Evolutionary conservation across 495 filamentous ascomycete species (phyloP).

Genomic region (Daldinia decipiens): DNA sequence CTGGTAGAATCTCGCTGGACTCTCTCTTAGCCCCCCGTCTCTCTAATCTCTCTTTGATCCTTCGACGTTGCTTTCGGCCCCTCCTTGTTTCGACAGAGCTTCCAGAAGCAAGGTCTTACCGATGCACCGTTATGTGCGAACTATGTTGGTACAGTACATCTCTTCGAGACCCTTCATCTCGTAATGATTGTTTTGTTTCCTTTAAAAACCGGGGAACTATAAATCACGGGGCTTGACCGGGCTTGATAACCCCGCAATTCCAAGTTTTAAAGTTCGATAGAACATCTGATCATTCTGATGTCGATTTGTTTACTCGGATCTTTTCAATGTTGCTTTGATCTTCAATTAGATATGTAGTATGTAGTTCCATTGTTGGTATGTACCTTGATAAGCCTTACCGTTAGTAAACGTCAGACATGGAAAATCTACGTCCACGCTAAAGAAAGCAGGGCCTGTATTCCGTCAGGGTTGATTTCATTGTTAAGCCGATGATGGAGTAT

Average conservation of each 20-base stretch:
- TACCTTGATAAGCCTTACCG: constrained; percentile 24
- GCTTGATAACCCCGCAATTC: constrained; percentile 25
- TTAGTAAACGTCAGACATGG: constrained; percentile 10
- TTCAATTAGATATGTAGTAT: neutral
- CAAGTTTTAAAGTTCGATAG: constrained; percentile 14
- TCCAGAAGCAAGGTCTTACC: constrained; percentile 37
- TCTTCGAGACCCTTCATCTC: constrained; percentile 35
- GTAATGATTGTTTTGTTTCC: constrained; percentile 28
- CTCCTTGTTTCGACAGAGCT: constrained; percentile 38
- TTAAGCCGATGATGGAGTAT: neutral
- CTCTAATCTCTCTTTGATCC: constrained; percentile 22
- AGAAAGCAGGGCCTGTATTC: neutral
- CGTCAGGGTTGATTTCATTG: neutral
- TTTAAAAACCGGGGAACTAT: constrained; percentile 9
- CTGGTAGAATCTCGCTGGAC: constrained; percentile 1
- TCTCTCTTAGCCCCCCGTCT: constrained; percentile 26
- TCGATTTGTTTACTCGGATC: neutral
- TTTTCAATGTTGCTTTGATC: constrained; percentile 9
- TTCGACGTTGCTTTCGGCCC: constrained; percentile 33
- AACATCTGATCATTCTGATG: constrained; percentile 20
- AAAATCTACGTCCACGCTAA: constrained; percentile 1
- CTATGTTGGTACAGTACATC: constrained; percentile 14
- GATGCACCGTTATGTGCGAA: constrained; percentile 1
- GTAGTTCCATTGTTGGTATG: neutral
- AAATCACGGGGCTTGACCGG: constrained; percentile 30